phyloP scores from a whole-genome alignment of 2,329 filamentous ascomycete genomes.

The Xylariales sp. region DNA sequence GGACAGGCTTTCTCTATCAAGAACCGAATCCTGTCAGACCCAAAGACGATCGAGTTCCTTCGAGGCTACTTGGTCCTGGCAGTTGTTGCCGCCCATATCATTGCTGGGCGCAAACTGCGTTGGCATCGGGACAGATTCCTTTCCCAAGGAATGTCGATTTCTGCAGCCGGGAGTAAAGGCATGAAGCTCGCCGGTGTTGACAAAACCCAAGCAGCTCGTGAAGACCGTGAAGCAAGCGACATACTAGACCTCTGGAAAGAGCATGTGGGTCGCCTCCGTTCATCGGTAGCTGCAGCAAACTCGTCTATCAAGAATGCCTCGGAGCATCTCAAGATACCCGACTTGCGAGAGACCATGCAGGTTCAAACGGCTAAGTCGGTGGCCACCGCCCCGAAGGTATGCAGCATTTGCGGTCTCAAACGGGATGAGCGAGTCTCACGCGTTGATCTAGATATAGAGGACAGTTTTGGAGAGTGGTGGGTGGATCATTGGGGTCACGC shows the following conservation, averaged over 20 bases:
- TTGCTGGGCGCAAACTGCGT: constrained; percentile 77
- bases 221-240: constrained; percentile 80
- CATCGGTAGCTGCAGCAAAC: constrained; percentile 64
- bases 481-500: constrained; percentile 80
- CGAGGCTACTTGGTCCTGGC: constrained; percentile 59
- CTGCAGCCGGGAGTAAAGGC: constrained; percentile 67
- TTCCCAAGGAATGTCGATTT: constrained; percentile 84
- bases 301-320: constrained; percentile 30
- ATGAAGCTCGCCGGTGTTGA: constrained; percentile 92
- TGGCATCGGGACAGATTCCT: constrained; percentile 89
- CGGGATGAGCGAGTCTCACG: constrained; percentile 76
- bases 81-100: constrained; percentile 69
- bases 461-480: constrained; percentile 98
- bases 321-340: constrained; percentile 54
- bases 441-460: constrained; percentile 72
- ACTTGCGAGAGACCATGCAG: constrained; percentile 64
- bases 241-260: constrained; percentile 70
- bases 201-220: constrained; percentile 73
- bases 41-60: constrained; percentile 59
- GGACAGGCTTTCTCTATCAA: constrained; percentile 53
- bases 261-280: constrained; percentile 69
- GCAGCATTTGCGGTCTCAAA: constrained; percentile 82
- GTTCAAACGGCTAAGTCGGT: constrained; percentile 69
- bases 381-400: constrained; percentile 67
- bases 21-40: constrained; percentile 59